These are phyloP conservation scores for Tricholoma matsutake DNA, from an alignment of 768 basidiomycete genomes.

Conservation along the genomic window DNA sequence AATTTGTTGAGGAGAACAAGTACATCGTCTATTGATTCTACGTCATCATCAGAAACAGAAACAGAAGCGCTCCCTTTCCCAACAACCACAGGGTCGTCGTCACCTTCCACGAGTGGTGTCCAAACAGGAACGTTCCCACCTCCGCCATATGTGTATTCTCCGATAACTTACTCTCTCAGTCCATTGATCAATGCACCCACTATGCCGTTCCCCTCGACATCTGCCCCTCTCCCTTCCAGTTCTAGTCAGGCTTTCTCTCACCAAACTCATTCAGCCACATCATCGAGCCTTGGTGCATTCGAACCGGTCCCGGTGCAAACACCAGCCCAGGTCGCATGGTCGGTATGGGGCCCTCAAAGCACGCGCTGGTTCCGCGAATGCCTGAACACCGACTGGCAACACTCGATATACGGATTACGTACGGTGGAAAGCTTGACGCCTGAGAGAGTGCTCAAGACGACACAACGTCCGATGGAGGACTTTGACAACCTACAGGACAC, in stretches of 20 bases:
- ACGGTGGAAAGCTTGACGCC: conserved; percentile 42
- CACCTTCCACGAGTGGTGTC: background rate
- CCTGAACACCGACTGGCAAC: conserved; percentile 53
- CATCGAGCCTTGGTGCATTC: background rate
- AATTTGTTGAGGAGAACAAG: background rate
- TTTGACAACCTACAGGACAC: background rate
- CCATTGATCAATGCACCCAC: conserved; percentile 4
- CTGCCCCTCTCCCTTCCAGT: background rate
- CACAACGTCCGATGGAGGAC: background rate
- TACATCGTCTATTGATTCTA: background rate
- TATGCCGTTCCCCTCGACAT: conserved; percentile 1
- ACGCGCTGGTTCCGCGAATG: conserved; percentile 55
- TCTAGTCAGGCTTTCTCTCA: background rate
- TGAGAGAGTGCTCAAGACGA: conserved; percentile 4
- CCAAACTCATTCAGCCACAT: background rate
- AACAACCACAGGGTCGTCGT: background rate
- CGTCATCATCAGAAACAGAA: conserved; percentile 2
- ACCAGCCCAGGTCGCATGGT: conserved; percentile 38
- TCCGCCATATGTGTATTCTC: conserved; percentile 2
- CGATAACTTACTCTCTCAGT: conserved; percentile 2
- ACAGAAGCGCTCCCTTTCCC: conserved; percentile 2
- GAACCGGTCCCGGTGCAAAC: background rate
- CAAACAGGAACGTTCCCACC: background rate
- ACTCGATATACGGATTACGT: conserved; percentile 49
- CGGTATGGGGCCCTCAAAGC: conserved; percentile 47